Evolutionary conservation across 768 basidiomycete genomes (phyloP), one percentile per base, ranked within the genome.

Genomic region (Mycena sanguinolenta): DNA sequence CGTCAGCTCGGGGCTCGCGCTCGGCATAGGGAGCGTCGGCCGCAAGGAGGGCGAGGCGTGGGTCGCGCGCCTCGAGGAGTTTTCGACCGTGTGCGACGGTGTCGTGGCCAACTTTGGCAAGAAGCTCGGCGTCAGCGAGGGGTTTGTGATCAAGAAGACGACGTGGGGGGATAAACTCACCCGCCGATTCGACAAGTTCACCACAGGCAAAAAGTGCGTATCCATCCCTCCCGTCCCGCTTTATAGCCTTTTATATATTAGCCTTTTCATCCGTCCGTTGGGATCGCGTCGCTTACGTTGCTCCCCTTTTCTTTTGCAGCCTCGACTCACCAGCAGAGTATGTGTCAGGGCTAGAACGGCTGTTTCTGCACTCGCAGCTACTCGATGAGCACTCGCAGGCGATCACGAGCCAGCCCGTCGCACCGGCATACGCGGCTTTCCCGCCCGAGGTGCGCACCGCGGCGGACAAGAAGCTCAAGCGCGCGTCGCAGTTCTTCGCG

Each of bases 401-500:
- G 32, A 83, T 93, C 25, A 80, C 87, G 42, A 86, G 87, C 30
- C 87, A 89, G 72, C 91, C 92, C 4, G 74, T 88, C 38, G 91
- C 92, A 12, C 91, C 92, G 44, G 85, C 91, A 44, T 96, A 97
- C 77, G 87, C 87, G 39, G 87, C 89, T 23, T 90, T 96, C 74
- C 88, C 94, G 6, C 55, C 79, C 50, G 91, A 95, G 66, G 77
- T 92, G 70, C 90, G 91, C 63, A 74, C 77, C 49, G 86, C 89
- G 13, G 86, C 92, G 66, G 95, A 96, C 77, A 83, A 87, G 75
- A 92, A 90, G 79, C 87, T 97, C 66, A 91, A 89, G 77, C 91
- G 92, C 71, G 87, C 90, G 38, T 95, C 94, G n/a, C 94, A 97
- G 76, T 97, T 97, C 79, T 97, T 97, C 75, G 93, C 93, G 28